A percentile compares a stretch with the other conserved stretches of the same genome.
Evolutionary conservation across 2,329 filamentous ascomycete species (phyloP).

Genomic region (Macroventuria anomochaeta): DNA sequence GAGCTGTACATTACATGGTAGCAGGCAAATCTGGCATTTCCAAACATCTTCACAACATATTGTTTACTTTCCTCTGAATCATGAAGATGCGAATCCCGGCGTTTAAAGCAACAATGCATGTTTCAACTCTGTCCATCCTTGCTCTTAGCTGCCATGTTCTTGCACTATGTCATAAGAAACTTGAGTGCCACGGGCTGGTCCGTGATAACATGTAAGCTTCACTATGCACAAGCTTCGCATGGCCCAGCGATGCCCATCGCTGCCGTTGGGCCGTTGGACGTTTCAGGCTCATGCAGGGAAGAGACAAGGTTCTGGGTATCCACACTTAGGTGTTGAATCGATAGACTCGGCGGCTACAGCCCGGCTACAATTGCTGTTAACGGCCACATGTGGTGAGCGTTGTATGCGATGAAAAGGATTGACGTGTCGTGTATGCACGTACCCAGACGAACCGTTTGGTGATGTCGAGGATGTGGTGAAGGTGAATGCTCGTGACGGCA

Average conservation of each 20-base stretch:
- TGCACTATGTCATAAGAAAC: not conserved
- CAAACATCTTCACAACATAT: too few species aligned
- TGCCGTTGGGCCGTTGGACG: conserved; percentile 10
- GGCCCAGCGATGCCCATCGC: not conserved
- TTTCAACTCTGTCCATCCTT: conserved; percentile 1
- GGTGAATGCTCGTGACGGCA: not conserved
- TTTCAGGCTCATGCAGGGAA: conserved; percentile 13
- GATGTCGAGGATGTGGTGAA: not conserved
- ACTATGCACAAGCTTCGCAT: not conserved
- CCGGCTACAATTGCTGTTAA: not conserved
- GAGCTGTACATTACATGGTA: conserved; percentile 7
- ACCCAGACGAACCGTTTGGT: not conserved
- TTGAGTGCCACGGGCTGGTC: not conserved
- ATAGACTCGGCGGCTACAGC: not conserved
- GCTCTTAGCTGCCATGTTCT: not conserved
- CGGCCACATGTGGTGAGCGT: not conserved
- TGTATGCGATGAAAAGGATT: not conserved
- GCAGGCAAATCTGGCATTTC: too few species aligned
- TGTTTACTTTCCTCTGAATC: not conserved
- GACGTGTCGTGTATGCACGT: not conserved
- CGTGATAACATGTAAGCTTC: conserved; percentile 7
- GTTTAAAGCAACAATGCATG: not conserved
- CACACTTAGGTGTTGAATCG: not conserved
- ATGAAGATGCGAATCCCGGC: not conserved
- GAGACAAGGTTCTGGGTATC: not conserved